These are phyloP conservation scores for Coemansia brasiliensis DNA, from an alignment of 192 early-diverging fungal species.

Conservation along the genomic window DNA sequence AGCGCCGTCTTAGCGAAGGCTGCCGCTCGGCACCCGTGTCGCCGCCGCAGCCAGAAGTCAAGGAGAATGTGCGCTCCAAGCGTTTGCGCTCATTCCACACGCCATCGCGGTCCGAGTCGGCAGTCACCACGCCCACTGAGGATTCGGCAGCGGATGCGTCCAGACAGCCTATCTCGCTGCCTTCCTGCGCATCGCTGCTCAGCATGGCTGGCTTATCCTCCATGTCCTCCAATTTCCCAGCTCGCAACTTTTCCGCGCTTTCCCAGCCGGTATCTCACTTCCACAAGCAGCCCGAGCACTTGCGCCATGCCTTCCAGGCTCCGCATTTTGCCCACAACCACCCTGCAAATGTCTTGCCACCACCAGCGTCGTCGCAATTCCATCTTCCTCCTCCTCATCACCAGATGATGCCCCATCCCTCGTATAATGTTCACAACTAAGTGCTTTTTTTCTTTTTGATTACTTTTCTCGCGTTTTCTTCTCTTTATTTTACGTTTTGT, in stretches of 20 bases:
- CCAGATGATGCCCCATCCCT: constrained; percentile 12
- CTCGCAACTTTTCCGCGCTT: constrained; percentile 2
- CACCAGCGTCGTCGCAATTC: constrained; percentile 9
- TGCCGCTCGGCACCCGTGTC: constrained; percentile 49
- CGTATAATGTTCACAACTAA: neutral
- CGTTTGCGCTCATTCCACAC: constrained; percentile 40
- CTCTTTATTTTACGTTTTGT: neutral
- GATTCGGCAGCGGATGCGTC: constrained; percentile 1
- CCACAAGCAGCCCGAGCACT: constrained; percentile 17
- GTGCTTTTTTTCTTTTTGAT: constrained; percentile 1
- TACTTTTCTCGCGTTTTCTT: neutral
- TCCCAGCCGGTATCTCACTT: neutral
- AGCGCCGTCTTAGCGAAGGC: constrained; percentile 44
- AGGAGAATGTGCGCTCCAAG: constrained; percentile 34
- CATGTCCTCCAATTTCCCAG: neutral
- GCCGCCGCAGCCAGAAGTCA: constrained; percentile 32
- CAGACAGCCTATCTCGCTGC: constrained; percentile 33
- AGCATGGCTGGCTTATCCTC: constrained; percentile 43
- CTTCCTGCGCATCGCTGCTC: constrained; percentile 51
- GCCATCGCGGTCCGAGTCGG: constrained; percentile 23
- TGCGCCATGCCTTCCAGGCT: constrained; percentile 14
- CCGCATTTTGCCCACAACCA: constrained; percentile 14
- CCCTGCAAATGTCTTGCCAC: constrained; percentile 3
- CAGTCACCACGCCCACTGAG: constrained; percentile 16
- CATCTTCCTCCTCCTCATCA: constrained; percentile 3